Evolutionary conservation across 495 filamentous ascomycete species (phyloP).

Genomic region (Aspergillus coremiiformis): DNA sequence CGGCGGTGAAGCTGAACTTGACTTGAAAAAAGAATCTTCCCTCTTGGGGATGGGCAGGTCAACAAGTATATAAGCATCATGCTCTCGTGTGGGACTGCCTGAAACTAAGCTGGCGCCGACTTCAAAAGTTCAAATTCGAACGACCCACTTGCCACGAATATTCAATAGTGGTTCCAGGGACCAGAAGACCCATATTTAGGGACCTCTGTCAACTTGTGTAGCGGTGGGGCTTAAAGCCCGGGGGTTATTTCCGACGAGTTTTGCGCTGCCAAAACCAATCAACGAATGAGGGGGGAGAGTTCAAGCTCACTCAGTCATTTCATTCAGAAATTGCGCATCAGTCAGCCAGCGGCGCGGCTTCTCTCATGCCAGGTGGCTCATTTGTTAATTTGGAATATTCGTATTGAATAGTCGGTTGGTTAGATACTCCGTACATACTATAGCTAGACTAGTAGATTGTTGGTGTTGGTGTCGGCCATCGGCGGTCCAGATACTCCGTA

Average conservation of each 20-base stretch:
- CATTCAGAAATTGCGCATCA: background rate
- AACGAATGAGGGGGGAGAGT: background rate
- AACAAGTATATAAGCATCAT: background rate
- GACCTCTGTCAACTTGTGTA: too few species aligned
- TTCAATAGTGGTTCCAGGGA: background rate
- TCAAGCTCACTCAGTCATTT: background rate
- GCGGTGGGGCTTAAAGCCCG: background rate
- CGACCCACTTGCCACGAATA: background rate
- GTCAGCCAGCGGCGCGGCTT: background rate
- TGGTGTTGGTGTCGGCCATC: background rate
- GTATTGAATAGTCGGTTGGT: too few species aligned
- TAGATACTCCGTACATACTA: too few species aligned
- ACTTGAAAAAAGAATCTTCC: background rate
- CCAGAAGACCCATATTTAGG: background rate
- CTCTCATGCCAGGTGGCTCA: background rate
- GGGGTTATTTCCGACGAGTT: background rate
- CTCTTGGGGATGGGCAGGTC: background rate
- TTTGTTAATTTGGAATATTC: background rate
- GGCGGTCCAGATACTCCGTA: background rate
- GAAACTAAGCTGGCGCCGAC: conserved; percentile 1
- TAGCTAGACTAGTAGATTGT: too few species aligned
- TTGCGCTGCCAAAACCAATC: background rate
- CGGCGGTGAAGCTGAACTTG: background rate
- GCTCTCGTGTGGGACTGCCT: background rate
- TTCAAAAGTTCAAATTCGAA: background rate